A percentile compares a stretch with the other conserved stretches of the same genome.
phyloP scores from a whole-genome alignment of 305 asterid species.

The Solanum hybrid region DNA sequence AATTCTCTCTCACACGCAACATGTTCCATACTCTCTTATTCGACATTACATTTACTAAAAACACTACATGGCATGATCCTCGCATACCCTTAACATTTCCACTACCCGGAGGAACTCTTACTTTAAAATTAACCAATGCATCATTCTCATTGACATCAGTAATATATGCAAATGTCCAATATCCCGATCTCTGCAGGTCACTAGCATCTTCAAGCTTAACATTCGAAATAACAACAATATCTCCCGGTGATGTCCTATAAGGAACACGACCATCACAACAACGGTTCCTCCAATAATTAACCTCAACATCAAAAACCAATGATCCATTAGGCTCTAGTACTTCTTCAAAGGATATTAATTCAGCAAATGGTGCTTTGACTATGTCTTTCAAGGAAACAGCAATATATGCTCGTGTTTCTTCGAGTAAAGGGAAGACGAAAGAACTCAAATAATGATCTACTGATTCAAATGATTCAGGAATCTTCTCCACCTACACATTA shows the following conservation, averaged over 20 bases:
- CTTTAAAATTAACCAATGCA: constrained; percentile 13
- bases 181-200: constrained; percentile 21
- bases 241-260: constrained; percentile 40
- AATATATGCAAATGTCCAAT: constrained; percentile 28
- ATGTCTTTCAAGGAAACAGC: constrained; percentile 31
- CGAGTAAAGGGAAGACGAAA: constrained; percentile 32
- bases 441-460: constrained; percentile 29
- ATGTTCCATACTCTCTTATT: constrained; percentile 40
- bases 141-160: constrained; percentile 7
- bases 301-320: constrained; percentile 14
- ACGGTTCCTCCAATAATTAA: constrained; percentile 36
- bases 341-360: constrained; percentile 15
- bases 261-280: constrained; percentile 23
- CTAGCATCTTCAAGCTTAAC: constrained; percentile 25
- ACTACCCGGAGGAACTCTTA: constrained; percentile 11
- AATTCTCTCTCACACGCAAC: constrained; percentile 22
- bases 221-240: constrained; percentile 30
- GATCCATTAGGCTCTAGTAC: background rate
- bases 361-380: constrained; percentile 36
- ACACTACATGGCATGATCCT: constrained; percentile 23
- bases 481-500: constrained; percentile 29
- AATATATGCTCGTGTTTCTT: constrained; percentile 40
- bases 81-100: constrained; percentile 7
- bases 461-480: constrained; percentile 24
- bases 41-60: constrained; percentile 22